Evolutionary conservation across 306 rosid genomes (phyloP), one percentile per base, ranked within the genome.

Genomic region (Corylus heterophylla): DNA sequence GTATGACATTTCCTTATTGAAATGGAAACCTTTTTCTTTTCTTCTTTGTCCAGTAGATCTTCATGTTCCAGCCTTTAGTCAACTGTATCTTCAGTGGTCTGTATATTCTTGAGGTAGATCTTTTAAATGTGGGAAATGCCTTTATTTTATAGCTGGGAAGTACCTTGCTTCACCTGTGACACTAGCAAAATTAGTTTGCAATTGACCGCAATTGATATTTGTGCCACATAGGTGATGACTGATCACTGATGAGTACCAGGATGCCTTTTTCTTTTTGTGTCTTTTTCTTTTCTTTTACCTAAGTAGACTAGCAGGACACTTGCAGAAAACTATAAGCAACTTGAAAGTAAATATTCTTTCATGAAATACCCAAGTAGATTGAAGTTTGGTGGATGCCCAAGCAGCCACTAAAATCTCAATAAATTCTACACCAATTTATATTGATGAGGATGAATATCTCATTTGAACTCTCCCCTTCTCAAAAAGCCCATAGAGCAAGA

Each of bases 41-140:
- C 66, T 69, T 52, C 8, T 64, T 45, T 84, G 78, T 52, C 71
- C 74, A 74, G 83, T 48, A 73, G 55, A 58, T 61, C 64, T 63
- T 22, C 69, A 68, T 71, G 77, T 72, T 20, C 58, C 54, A 29
- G 27, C 80, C 20, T 55, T 42, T 76, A 39, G 59, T 51, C 14
- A 49, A 22, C 18, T 81, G 73, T 61, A 54, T 71, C 78, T 22
- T 18, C 61, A 61, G 75, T 63, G 83, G 69, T 75, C 82, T 63
- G 83, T 83, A 75, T 74, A 83, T 83, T 62, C 63, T 49, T 61
- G 62, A 76, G 75, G 75, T 70, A 69, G 80, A 76, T 78, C 74
- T 66, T 78, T 59, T 74, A 31, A 73, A 50, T 16, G 12, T 74
- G 86, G 70, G 47, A 69, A 31, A 37, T 39, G 69, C 79, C 71